Evolutionary conservation across 805 yeast genomes (phyloP).

Genomic region (Cyberlindnera americana): DNA sequence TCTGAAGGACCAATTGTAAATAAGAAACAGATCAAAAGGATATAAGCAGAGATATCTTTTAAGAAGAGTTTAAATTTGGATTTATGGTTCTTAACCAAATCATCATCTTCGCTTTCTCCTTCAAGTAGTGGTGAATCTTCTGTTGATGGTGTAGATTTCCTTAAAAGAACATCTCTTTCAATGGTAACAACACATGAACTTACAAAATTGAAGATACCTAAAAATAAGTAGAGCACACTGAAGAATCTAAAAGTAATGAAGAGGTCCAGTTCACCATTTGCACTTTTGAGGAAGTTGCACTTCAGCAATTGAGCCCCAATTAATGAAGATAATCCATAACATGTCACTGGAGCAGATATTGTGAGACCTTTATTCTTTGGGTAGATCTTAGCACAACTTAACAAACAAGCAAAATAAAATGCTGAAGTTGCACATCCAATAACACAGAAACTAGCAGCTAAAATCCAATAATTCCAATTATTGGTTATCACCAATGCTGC

Average conservation of each 20-base stretch:
- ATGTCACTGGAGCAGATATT: slow-evolving; percentile 83
- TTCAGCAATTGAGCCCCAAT: slow-evolving; percentile 63
- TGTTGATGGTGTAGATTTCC: slow-evolving; percentile 21
- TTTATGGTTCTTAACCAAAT: slow-evolving; percentile 26
- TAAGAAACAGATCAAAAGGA: slow-evolving; percentile 60
- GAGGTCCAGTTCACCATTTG: slow-evolving; percentile 39
- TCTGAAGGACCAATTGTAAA: slow-evolving; percentile 81
- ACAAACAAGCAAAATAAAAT: slow-evolving; percentile 62
- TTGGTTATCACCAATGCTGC: slow-evolving; percentile 37
- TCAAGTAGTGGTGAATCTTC: slow-evolving; percentile 35
- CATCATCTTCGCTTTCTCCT: slow-evolving; percentile 26
- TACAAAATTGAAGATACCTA: slow-evolving; percentile 59
- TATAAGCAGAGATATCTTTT: slow-evolving; percentile 56
- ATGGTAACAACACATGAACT: slow-evolving; percentile 63
- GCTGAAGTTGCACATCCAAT: slow-evolving; percentile 75
- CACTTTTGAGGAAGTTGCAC: slow-evolving; percentile 28
- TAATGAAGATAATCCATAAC: slow-evolving; percentile 80
- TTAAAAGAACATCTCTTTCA: slow-evolving; percentile 27
- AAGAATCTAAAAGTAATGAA: slow-evolving; percentile 50
- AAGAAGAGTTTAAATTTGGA: slow-evolving; percentile 18
- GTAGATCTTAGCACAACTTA: slow-evolving; percentile 84
- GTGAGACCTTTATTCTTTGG: slow-evolving; percentile 75
- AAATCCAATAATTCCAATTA: slow-evolving; percentile 29
- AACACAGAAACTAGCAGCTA: slow-evolving; percentile 50
- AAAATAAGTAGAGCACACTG: slow-evolving; percentile 46